Percentiles rank a stretch among this genome's conserved stretches.
phyloP scores from a whole-genome alignment of 1,284 basidiomycete genomes.

The Heliocybe sulcata region DNA sequence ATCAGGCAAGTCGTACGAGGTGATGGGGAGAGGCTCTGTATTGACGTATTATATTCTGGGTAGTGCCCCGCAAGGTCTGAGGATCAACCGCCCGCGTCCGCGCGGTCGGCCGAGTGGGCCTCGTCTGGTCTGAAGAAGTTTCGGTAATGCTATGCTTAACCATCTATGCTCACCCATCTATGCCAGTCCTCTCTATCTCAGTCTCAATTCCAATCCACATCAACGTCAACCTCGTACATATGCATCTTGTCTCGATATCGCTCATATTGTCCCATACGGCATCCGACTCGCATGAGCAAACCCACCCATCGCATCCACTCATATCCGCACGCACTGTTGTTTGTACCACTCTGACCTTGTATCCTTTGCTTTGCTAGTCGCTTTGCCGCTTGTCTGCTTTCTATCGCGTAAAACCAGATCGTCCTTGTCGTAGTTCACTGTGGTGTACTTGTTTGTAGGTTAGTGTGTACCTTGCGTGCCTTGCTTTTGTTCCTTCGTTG shows the following conservation, averaged over 20 bases:
- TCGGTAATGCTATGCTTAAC: constrained; percentile 8
- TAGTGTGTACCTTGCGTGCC: too few species aligned
- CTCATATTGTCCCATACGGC: not conserved
- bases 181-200: too few species aligned
- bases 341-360: constrained; percentile 1
- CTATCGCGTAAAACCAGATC: too few species aligned
- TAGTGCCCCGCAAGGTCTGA: constrained; percentile 54
- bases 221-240: too few species aligned
- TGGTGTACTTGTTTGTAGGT: too few species aligned
- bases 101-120: constrained; percentile 44
- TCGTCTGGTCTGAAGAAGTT: not conserved
- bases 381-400: not conserved
- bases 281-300: constrained; percentile 9
- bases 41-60: not conserved
- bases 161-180: constrained; percentile 14
- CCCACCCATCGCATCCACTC: constrained; percentile 6
- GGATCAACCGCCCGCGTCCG: constrained; percentile 61
- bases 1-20: constrained; percentile 41
- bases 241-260: too few species aligned
- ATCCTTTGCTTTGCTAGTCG: not conserved
- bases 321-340: too few species aligned
- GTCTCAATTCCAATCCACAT: too few species aligned
- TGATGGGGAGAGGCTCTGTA: not conserved
- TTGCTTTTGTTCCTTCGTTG: too few species aligned
- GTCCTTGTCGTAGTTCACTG: too few species aligned